Base-by-base conservation (phyloP, 2,329 filamentous ascomycete genomes). In the Scopulariopsis brevicaulis region DNA sequence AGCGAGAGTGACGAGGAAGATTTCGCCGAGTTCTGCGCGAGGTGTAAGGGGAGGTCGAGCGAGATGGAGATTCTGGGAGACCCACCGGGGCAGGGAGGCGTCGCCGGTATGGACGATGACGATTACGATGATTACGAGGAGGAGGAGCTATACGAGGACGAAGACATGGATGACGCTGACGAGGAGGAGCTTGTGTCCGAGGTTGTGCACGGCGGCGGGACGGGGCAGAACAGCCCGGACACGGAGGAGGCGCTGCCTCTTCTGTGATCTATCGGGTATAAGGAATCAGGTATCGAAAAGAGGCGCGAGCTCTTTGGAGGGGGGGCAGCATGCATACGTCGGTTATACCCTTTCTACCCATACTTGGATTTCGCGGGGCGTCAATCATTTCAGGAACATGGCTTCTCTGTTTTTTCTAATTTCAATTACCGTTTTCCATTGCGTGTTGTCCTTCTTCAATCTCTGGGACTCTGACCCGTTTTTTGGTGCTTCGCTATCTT, bases 1-100 rank as follows among this genome's bases (percentile, higher is more conserved):
- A 73, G 70, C 52, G 73, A 74, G 54, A 73, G 68, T 56, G 72
- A 74, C 34, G 67, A 68, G 37, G 55, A 28, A n/a, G 55, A 59
- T 25, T 14, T 4, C 37, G 37, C 12, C 12, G 53, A 32, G 20
- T 34, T 34, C 3, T 58, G 56, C 15, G 18, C 28, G 4, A 24
- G 56, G 40, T 58, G 55, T 28, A 58, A 37, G 10, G 52, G 28
- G 14, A 15, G 35, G 51, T 32, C 28, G 10, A 54, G 51, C 48
- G 63, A 62, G 43, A 64, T 59, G 32, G 65, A 67, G 12, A 55
- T 61, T 46, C 61, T 63, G 2, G 63, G 63, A 11, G 66, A 66
- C 14, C 55, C 22, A 28, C 48, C 32, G 14, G 55, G 53, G 25
- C 55, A 50, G 12, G n/a, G 6, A 25, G 10, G 25, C 32, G 63